These are phyloP conservation scores for Casaregolazyma suthepensis DNA, from an alignment of 1,139 yeast species.

Conservation along the genomic window DNA sequence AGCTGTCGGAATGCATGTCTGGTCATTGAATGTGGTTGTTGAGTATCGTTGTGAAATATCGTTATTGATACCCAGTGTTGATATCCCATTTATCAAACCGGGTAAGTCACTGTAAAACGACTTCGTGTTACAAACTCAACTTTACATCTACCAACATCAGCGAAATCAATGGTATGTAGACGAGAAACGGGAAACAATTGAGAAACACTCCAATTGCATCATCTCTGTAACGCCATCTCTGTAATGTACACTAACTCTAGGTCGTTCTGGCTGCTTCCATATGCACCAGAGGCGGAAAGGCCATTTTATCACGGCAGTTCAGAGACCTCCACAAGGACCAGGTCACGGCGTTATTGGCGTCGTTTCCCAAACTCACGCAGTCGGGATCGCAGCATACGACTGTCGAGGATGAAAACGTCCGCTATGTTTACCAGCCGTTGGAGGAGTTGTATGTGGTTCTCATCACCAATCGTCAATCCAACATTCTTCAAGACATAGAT, in stretches of 20 bases:
- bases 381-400: constrained; percentile 83
- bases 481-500: constrained; percentile 90
- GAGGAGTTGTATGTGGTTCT: constrained; percentile 90
- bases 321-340: constrained; percentile 79
- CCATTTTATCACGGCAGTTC: constrained; percentile 89
- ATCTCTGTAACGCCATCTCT: background rate
- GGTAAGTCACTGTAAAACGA: background rate
- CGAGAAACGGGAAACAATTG: background rate
- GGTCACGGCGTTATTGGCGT: constrained; percentile 78
- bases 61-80: background rate
- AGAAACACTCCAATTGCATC: background rate
- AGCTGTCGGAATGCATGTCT: background rate
- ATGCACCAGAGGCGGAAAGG: constrained; percentile 92
- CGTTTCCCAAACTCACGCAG: constrained; percentile 75
- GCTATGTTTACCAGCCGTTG: constrained; percentile 93
- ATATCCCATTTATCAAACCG: background rate
- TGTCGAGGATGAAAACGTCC: constrained; percentile 85
- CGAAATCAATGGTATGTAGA: background rate
- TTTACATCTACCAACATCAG: background rate
- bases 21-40: background rate
- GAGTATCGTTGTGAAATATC: too few relatives aligned
- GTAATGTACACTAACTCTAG: constrained; percentile 34
- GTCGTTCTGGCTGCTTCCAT: constrained; percentile 91
- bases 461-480: constrained; percentile 85
- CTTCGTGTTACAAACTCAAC: background rate